phyloP scores from a whole-genome alignment of 306 rosid species.

The Pterocarpus santalinus region DNA sequence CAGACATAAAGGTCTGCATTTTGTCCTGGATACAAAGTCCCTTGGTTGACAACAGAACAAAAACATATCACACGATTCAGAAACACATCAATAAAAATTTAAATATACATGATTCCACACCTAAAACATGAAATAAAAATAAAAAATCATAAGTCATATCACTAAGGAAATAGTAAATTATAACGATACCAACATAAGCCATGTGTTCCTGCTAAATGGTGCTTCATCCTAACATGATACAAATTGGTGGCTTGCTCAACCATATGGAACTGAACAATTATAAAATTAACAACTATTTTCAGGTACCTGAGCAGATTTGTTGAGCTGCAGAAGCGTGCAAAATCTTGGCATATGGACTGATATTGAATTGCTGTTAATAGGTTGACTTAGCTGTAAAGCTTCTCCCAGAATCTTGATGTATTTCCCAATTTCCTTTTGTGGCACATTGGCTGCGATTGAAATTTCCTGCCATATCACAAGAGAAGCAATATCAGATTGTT shows the following conservation, averaged over 20 bases:
- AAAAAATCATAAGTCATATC: background rate
- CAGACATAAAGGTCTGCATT: too few relatives aligned
- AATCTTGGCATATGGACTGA: constrained; percentile 97
- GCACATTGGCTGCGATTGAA: constrained; percentile 95
- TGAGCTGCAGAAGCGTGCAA: constrained; percentile 97
- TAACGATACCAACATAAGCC: background rate
- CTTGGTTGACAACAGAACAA: too few relatives aligned
- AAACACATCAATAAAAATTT: background rate
- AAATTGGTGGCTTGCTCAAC: background rate
- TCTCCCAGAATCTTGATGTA: constrained; percentile 97
- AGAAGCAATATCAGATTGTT: constrained; percentile 41
- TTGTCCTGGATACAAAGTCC: too few relatives aligned
- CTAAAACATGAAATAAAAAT: background rate
- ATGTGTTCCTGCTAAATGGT: background rate
- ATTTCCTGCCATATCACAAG: constrained; percentile 73
- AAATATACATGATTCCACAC: background rate
- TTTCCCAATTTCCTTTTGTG: constrained; percentile 94
- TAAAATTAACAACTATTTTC: background rate
- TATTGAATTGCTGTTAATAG: constrained; percentile 93
- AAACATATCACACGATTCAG: background rate
- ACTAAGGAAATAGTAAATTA: too few relatives aligned
- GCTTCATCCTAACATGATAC: background rate
- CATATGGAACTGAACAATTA: background rate
- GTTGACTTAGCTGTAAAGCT: constrained; percentile 96
- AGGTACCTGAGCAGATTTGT: constrained; percentile 95